Evolutionary conservation across 768 basidiomycete genomes (phyloP).

Genomic region (Tricholoma hemisulphureum): DNA sequence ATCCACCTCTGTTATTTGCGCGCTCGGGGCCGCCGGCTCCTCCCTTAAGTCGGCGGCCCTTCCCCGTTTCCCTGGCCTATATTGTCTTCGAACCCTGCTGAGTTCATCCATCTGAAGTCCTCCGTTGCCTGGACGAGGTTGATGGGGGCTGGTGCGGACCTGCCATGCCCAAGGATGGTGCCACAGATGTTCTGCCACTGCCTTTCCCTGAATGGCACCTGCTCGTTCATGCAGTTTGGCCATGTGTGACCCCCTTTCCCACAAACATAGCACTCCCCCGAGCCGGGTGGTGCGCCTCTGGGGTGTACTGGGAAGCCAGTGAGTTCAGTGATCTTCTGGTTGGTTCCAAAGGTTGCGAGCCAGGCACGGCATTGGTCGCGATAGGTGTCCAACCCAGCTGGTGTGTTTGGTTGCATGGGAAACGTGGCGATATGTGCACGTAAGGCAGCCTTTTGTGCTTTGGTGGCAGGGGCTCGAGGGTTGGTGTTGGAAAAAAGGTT

Average conservation of each 20-base stretch:
- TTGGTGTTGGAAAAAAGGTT: neutral
- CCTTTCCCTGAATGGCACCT: neutral
- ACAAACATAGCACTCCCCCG: neutral
- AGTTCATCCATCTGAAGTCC: neutral
- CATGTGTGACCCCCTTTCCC: neutral
- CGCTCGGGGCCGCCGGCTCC: neutral
- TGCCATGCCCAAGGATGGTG: neutral
- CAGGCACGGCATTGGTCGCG: neutral
- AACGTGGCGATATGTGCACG: neutral
- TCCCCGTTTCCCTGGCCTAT: slow-evolving; percentile 8
- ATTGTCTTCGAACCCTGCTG: neutral
- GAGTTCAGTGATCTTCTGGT: neutral
- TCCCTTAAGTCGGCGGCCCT: slow-evolving; percentile 4
- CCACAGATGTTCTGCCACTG: neutral
- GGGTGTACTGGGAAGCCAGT: too few relatives aligned
- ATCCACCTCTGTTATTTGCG: neutral
- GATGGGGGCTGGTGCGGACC: neutral
- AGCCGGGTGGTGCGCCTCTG: neutral
- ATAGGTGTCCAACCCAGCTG: neutral
- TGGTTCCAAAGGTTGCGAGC: neutral
- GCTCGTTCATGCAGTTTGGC: neutral
- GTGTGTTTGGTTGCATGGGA: neutral
- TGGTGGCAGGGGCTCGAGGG: neutral
- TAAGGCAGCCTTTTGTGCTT: neutral
- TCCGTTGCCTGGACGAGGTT: too few relatives aligned